Evolutionary conservation across 768 basidiomycete species (phyloP), one percentile per base, ranked within the genome.

Genomic region (Lyophyllum semitale): DNA sequence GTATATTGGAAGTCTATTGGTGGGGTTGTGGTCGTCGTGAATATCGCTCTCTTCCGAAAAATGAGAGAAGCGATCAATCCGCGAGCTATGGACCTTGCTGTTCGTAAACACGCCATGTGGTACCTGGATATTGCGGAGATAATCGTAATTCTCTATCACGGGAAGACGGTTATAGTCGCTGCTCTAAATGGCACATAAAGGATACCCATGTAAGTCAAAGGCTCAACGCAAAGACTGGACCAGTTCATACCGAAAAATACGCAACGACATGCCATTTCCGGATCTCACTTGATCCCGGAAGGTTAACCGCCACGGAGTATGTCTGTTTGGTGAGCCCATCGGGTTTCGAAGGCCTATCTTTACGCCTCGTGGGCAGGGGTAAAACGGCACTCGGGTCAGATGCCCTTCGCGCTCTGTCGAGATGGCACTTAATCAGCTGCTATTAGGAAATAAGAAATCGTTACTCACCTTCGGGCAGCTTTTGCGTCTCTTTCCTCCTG

Each of bases 291-390:
- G 78, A 73, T 46, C 82, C 84, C 35, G 84, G 85, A 55, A 85
- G 74, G 65, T 85, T 78, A 42, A 90, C 88, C 35, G 84, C 82
- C 26, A 89, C 89, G 8, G 89, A 91, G 65, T 91, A 91, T 0
- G 90, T 92, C 66, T 92, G 90, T 72, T 92, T 92, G 40, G 89
- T 92, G 48, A 92, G 77, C n/a, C 90, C 90, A 58, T 88, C 84
- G 15, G 84, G 84, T 60, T 91, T 90, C 33, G 88, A 84, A 11
- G 89, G 89, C 8, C 89, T 75, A 65, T 91, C 88, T 68, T 89
- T 89, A 58, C 90, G 78, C 66, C 87, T 80, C 51, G 83, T 82
- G 26, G 84, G 82, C 15, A 85, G 76, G 46, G 85, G 81, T 17
- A 83, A 72, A 33, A 77, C 70, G 41, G 81, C 81, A 55, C 75